Evolutionary conservation across 106 monocot species (phyloP), one percentile per base, ranked within the genome.

Genomic region (Dendrobium officinale): DNA sequence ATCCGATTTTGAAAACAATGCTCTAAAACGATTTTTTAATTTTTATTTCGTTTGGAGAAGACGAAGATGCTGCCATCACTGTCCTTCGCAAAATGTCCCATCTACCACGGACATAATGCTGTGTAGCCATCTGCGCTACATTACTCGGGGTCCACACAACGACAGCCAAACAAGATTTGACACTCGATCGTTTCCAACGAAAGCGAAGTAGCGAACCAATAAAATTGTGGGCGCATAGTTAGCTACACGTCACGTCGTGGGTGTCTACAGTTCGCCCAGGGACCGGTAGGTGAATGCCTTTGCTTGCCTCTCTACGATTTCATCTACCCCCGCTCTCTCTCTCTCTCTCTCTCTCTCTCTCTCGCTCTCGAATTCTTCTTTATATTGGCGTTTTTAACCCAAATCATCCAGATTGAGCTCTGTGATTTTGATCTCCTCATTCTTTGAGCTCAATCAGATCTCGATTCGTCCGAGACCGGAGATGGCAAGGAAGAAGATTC

Each of bases 401-500:
- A 68, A 31, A 29, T 68, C 31, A 29, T 68, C 27, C 29, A 29
- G 37, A 22, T 15, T 33, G 24, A 70, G 31, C 37, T 16, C 4
- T 70, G 26, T 15, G 37, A 20, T 13, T 70, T 70, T 37, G 70
- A 10, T 76, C 75, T 81, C 44, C 41, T 72, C 51, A 37, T 72
- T 33, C 43, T 74, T 74, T 74, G 19, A 42, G n/a, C 41, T 74
- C 43, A 37, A 68, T 2, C 27, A 79, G 40, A 78, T 40, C 56
- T 44, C 64, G 70, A 72, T 75, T 42, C 42, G 17, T 27, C 49
- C 1, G 76, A 4, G 49, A 49, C 44, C 19, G 54, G 67, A 42
- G 73, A 91, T 91, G 91, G 91, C 91, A 73, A 84, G 91, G 80
- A 91, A 91, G 88, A 91, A 91, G 88, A 88, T 91, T 86, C 51